phyloP scores from a whole-genome alignment of 768 basidiomycete species.

The Russula abietina region DNA sequence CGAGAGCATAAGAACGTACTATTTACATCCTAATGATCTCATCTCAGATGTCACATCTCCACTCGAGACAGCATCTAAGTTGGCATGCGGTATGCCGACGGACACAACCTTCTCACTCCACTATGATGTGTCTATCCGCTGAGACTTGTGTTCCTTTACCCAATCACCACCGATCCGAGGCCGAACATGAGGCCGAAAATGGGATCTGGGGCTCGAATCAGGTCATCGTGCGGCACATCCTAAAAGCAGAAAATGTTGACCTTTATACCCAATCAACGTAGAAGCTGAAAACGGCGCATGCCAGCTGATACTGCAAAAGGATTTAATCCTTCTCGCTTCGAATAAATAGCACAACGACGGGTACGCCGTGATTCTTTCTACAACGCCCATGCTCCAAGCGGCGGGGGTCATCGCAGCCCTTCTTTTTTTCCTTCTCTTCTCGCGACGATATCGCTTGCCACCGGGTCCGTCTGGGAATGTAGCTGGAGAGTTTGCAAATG shows the following conservation, averaged over 20 bases:
- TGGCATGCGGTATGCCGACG: background rate
- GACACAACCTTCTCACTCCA: background rate
- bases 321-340: background rate
- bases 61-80: background rate
- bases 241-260: background rate
- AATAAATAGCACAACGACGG: background rate
- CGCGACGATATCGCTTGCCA: slow-evolving; percentile 2
- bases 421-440: background rate
- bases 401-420: background rate
- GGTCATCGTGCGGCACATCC: background rate
- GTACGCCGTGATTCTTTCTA: background rate
- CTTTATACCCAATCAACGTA: background rate
- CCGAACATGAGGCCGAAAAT: background rate
- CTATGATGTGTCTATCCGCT: background rate
- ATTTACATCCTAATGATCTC: no score
- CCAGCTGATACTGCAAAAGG: background rate
- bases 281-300: background rate
- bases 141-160: background rate
- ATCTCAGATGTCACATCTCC: no score
- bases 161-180: background rate
- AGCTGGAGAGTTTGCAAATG: background rate
- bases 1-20: no score
- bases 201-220: background rate
- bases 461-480: slow-evolving; percentile 14
- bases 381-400: background rate